Evolutionary conservation across 257 asterid genomes (phyloP), one percentile per base, ranked within the genome.

Genomic region (Solanum chaucha): DNA sequence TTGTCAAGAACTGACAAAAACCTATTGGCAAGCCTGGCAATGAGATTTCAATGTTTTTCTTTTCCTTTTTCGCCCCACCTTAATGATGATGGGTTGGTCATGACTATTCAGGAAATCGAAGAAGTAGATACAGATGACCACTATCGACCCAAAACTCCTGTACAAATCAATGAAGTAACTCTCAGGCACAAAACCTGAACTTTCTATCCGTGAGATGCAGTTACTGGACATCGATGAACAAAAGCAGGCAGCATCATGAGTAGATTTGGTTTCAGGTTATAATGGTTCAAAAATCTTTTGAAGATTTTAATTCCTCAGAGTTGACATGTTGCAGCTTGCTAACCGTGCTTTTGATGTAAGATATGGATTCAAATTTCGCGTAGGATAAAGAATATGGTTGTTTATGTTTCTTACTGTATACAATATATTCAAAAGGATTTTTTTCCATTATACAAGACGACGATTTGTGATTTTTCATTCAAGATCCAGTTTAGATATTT

Each of bases 81-180:
- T 28, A 28, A 28, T 28, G 28, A 28, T 28, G 28, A 28, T 28
- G 28, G 28, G 28, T 28, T 28, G 28, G 40, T 46, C n/a, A 80
- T 46, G 8, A 82, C 46, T 34, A 88, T 90, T 83, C 92, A 95
- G 99, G 99, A 95, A 92, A 97, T 97, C 78, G 99, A 97, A 90
- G 98, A 95, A 90, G 98, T 87, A 22, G 98, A 97, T 89, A 95
- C 99, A 1, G 99, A 97, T 67, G 97, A 95, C 82, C 98, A 95
- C 88, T 95, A 95, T 91, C 95, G 88, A 86, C 98, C 99, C 82
- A 97, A 95, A 93, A 88, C 95, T 17, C 94, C 91, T 34, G 96
- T 97, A 87, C 90, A 89, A 64, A 95, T 97, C 88, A 91, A 72
- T 13, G 96, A 93, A 65, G 94, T 95, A 86, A 91, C 89, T 86